Base-by-base conservation (phyloP, 352 stramenopile species). In the Phytophthora lateralis region DNA sequence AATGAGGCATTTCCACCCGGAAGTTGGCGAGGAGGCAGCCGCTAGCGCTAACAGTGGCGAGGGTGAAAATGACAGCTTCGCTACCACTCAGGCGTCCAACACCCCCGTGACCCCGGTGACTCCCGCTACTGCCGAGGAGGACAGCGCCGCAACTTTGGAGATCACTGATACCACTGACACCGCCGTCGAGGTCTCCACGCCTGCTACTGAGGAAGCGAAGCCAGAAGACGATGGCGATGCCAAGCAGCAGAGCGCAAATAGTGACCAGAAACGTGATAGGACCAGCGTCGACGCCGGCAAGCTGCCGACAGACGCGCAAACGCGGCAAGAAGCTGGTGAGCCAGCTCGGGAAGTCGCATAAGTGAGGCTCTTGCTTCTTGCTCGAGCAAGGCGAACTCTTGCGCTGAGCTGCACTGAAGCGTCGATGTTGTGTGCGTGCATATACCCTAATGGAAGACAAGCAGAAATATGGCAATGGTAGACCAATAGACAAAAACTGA, bases 1-100 rank as follows among this genome's bases (percentile, higher is more conserved):
- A 47, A 95, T 96, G 80, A 69, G 66, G 43, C 58, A 51, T 48
- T 96, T 95, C 62, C 85, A 95, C 55, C 86, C 86, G 2, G 63
- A 89, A 14, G 81, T 71, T 6, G 66, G 41, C 3, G 75, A 86
- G 4, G 73, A 76, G 2, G 65, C 77, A 27, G 49, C 27, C 4
- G 47, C 34, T 3, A 59, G 17, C 10, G 7, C 42, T 4, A 63
- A 47, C 6, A 17, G 41, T 7, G 47, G 42, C 14, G 50, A 68
- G 6, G 56, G 34, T 34, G 60, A 60, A 10, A 71, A 65, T 21
- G 63, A 60, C 46, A 69, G 55, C 38, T 18, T 66, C 21, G 61
- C 53, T 32, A 69, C 63, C 1, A 71, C 60, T 10, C 42, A 72
- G 35, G 60, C 63, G 24, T 62, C 60, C 15, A 54, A 67, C 44